Evolutionary conservation across 2,329 filamentous ascomycete species (phyloP), one percentile per base, ranked within the genome.

Genomic region (Aspergillus luchuensis): DNA sequence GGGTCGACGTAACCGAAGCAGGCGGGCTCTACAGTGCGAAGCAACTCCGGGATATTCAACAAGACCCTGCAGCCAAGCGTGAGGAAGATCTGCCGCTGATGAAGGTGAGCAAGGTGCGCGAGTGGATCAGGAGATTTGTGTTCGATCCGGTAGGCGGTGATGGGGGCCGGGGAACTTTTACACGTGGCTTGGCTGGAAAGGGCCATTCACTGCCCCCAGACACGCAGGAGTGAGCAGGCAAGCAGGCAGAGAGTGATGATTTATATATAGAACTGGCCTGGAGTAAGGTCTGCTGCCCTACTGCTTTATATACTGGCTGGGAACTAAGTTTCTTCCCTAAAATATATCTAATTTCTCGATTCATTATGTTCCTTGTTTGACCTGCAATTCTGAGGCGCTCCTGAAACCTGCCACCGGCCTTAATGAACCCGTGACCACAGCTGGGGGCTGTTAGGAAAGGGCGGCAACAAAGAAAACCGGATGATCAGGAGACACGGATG

Each of bases 111-210:
- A 82, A 81, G 51, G 91, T 96, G 38, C 86, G 85, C 67, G 85
- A 89, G 64, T 97, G 92, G 92, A 85, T 91, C 8, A 74, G 87
- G 59, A 80, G 81, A 39, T 95, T 94, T 74, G 87, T 96, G 49
- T 71, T 71, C 66, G 69, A 72, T 67, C n/a, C 47, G 63, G 71
- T 60, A 72, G 68, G 69, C 66, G 72, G 68, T 72, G 66, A 56
- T 8, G 23, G 11, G 6, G 38, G 23, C 19, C 39, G 41, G 52
- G 52, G 53, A n/a, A 6, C 21, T 23, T 23, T 30, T 28, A 47
- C 53, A 56, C 53, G 53, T 56, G 41, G 53, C 17, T 38, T 19
- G 41, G 39, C 53, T 47, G 52, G 39, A 36, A 55, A 19, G 19
- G 38, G 38, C 28, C 25, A 55, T 30, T 11, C 10, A 19, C 60